Percentiles rank a stretch among this genome's conserved stretches.
These are phyloP conservation scores for Angophora floribunda DNA, from an alignment of 345 rosid species.

Conservation along the genomic window DNA sequence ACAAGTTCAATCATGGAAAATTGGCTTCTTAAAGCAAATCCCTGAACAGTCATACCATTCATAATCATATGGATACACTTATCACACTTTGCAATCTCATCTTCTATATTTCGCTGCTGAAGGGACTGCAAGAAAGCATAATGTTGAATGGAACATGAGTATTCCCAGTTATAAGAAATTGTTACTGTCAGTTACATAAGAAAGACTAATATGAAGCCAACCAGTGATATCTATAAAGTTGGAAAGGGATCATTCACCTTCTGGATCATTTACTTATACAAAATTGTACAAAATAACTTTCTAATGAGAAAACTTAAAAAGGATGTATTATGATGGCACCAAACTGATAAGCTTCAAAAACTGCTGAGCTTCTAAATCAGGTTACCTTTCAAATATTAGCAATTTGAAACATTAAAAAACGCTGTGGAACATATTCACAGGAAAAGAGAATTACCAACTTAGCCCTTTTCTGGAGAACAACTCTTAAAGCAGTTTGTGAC, in stretches of 20 bases:
- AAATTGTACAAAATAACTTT: not conserved
- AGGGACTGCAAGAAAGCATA: not conserved
- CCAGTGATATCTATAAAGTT: not conserved
- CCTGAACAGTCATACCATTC: not conserved
- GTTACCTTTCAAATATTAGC: not conserved
- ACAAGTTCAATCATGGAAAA: not conserved
- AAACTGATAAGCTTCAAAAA: not conserved
- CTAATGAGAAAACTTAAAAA: not conserved
- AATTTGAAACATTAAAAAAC: not conserved
- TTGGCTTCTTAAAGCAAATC: not conserved
- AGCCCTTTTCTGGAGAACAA: not conserved
- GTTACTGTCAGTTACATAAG: not conserved
- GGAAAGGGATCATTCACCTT: not conserved
- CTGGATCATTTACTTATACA: not conserved
- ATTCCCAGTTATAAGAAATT: not conserved
- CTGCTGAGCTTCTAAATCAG: not conserved
- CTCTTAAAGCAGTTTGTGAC: constrained; percentile 30
- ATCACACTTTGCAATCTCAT: not conserved
- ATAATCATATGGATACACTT: not conserved
- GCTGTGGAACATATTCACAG: not conserved
- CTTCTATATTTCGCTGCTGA: not conserved
- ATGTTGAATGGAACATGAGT: not conserved
- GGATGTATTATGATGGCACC: not conserved
- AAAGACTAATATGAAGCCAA: not conserved
- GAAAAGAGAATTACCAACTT: not conserved